Conservation (phyloP, 805 yeast species). For the Sugiyamaella mastotermitis region DNA sequence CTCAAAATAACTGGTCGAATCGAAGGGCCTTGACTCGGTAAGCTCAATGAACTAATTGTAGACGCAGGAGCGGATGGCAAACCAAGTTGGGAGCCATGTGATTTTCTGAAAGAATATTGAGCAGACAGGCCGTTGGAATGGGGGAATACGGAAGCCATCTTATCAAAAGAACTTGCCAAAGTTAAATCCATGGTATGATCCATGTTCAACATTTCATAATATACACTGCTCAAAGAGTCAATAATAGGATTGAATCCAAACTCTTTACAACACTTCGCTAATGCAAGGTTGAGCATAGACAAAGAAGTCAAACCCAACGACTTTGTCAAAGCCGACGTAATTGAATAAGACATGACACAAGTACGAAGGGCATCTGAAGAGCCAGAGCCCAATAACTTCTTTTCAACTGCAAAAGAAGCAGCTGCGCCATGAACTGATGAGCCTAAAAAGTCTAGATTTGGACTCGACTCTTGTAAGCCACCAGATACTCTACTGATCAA, state of each 20-base stretch:
- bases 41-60: slow-evolving; percentile 8
- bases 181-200: slow-evolving; percentile 30
- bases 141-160: slow-evolving; percentile 11
- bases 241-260: slow-evolving; percentile 73
- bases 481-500: slow-evolving; percentile 6
- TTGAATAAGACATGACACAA: slow-evolving; percentile 10
- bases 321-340: slow-evolving; percentile 15
- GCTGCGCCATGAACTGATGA: slow-evolving; percentile 48
- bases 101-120: not conserved
- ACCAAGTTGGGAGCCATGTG: slow-evolving; percentile 21
- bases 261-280: slow-evolving; percentile 43
- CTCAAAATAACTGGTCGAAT: slow-evolving; percentile 28
- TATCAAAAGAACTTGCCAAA: slow-evolving; percentile 6
- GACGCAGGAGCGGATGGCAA: slow-evolving; percentile 8
- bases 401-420: slow-evolving; percentile 56
- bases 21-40: slow-evolving; percentile 3
- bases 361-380: slow-evolving; percentile 10
- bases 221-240: slow-evolving; percentile 59
- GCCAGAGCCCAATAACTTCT: slow-evolving; percentile 37
- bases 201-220: slow-evolving; percentile 51
- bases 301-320: slow-evolving; percentile 8
- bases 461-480: not conserved
- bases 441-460: slow-evolving; percentile 52
- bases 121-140: not conserved
- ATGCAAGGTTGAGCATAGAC: slow-evolving; percentile 6